Percentiles rank a stretch among this genome's conserved stretches.
These are phyloP conservation scores for Castanea mollissima DNA, from an alignment of 306 rosid species.

Conservation along the genomic window DNA sequence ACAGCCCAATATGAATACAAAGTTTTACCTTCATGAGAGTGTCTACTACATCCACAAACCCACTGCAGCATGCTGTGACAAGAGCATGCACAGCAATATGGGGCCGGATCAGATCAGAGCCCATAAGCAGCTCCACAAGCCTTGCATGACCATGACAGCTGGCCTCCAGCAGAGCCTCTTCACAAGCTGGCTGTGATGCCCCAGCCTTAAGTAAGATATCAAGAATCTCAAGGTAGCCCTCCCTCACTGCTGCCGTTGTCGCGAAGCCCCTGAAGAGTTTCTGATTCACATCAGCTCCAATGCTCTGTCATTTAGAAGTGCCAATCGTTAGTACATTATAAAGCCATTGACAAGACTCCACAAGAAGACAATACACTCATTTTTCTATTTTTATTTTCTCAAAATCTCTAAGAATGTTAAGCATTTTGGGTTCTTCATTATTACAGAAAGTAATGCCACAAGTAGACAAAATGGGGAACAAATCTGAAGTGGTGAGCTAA, in stretches of 20 bases:
- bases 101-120: conserved; percentile 83
- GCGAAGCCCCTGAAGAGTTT: conserved; percentile 88
- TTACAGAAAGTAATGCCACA: conserved; percentile 13
- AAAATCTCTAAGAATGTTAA: background rate
- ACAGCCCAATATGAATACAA: background rate
- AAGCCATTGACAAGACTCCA: conserved; percentile 8
- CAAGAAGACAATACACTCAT: background rate
- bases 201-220: conserved; percentile 82
- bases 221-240: conserved; percentile 74
- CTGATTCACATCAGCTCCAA: conserved; percentile 92
- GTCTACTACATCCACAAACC: conserved; percentile 67
- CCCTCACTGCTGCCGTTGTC: conserved; percentile 90
- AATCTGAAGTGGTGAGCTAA: conserved; percentile 7
- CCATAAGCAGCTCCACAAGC: conserved; percentile 69
- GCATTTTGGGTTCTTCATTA: conserved; percentile 9
- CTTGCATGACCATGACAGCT: conserved; percentile 79
- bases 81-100: conserved; percentile 74
- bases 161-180: conserved; percentile 90
- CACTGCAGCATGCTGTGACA: conserved; percentile 84
- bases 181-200: conserved; percentile 93
- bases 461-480: conserved; percentile 6
- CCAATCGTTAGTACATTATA: conserved; percentile 15
- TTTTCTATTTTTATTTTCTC: background rate
- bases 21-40: conserved; percentile 63
- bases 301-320: conserved; percentile 42